These are phyloP conservation scores for Paraurostyla sp. DNA, from an alignment of 73 alveolate species.

Conservation along the genomic window DNA sequence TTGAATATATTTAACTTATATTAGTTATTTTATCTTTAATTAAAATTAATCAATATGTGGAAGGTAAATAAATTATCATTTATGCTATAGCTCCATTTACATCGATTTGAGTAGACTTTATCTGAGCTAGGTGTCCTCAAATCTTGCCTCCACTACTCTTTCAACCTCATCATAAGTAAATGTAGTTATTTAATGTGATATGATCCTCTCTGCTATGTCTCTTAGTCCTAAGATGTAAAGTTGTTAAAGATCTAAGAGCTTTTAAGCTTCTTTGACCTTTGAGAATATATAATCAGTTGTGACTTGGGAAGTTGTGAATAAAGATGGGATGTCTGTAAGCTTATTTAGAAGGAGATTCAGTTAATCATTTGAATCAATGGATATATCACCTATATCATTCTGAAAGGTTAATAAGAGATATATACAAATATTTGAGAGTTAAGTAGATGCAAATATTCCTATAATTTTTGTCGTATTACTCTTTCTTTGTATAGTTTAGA, in stretches of 20 bases:
- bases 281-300: not conserved
- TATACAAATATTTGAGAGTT: conserved; percentile 28
- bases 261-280: not conserved
- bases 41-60: too few relatives aligned
- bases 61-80: too few relatives aligned
- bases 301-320: not conserved
- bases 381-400: conserved; percentile 19
- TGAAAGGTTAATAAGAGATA: not conserved
- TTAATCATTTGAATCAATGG: conserved; percentile 34
- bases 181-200: not conserved
- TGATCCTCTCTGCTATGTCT: conserved; percentile 17
- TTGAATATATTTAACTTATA: not conserved
- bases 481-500: not conserved
- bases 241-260: not conserved
- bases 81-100: not conserved
- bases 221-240: conserved; percentile 11
- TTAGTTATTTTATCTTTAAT: not conserved
- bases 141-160: conserved; percentile 47
- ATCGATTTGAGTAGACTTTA: not conserved
- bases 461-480: not conserved
- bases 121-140: conserved; percentile 43
- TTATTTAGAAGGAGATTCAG: conserved; percentile 1
- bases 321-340: not conserved
- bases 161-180: conserved; percentile 42
- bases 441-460: conserved; percentile 22